phyloP scores from a whole-genome alignment of 2,329 filamentous ascomycete species.

The Coniella lustricola region DNA sequence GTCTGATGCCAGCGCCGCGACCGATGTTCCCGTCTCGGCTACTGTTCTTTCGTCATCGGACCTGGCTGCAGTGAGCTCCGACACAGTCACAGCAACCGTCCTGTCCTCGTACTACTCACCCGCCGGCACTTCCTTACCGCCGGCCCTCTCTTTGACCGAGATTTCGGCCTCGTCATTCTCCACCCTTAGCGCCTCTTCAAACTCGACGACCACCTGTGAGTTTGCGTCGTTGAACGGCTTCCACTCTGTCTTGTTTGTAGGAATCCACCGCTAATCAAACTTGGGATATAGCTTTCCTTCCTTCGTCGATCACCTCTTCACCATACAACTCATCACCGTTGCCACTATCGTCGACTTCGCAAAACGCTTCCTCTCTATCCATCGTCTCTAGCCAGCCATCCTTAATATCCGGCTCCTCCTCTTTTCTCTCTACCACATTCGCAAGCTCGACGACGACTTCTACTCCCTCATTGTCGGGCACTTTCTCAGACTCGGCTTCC shows the following conservation, averaged over 20 bases:
- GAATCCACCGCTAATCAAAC: no score
- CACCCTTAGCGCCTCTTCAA: slow-evolving; percentile 13
- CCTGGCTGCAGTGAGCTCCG: slow-evolving; percentile 7
- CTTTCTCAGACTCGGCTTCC: slow-evolving; percentile 2
- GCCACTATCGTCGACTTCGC: slow-evolving; percentile 2
- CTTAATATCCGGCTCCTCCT: slow-evolving; percentile 15
- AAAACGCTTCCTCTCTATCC: slow-evolving; percentile 7
- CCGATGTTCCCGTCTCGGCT: no score
- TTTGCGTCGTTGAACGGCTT: no score
- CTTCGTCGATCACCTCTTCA: slow-evolving; percentile 6
- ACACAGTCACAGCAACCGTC: no score
- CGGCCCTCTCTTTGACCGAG: slow-evolving; percentile 9
- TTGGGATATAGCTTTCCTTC: slow-evolving; percentile 7
- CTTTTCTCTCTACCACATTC: slow-evolving; percentile 21
- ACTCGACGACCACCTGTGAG: slow-evolving; percentile 18
- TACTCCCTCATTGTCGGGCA: slow-evolving; percentile 3
- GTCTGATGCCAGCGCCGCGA: slow-evolving; percentile 2
- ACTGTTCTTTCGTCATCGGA: slow-evolving; percentile 6
- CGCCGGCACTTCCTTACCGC: slow-evolving; percentile 12
- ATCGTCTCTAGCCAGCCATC: neutral
- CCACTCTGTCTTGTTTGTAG: no score
- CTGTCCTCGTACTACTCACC: slow-evolving; percentile 14
- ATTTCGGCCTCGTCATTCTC: slow-evolving; percentile 9
- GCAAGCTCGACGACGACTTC: slow-evolving; percentile 5
- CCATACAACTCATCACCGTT: slow-evolving; percentile 6